Evolutionary conservation across 768 basidiomycete species (phyloP), one percentile per base, ranked within the genome.

Genomic region (Boletus coccyginus): DNA sequence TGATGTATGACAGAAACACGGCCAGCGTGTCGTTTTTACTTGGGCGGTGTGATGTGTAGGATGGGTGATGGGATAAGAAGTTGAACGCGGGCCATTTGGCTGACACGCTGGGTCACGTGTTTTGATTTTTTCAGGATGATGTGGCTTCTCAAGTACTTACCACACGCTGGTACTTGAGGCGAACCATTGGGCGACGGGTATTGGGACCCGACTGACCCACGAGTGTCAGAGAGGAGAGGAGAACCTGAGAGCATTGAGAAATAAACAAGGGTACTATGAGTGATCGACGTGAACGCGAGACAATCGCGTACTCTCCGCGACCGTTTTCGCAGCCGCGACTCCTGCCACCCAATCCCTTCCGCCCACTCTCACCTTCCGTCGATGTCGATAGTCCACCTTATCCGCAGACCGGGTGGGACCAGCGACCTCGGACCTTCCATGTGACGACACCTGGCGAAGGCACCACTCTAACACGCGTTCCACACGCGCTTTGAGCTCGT

Each of bases 381-480:
- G 63, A 51, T 61, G 52, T n/a, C 57, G 62, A 54, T 70, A 72
- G 33, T 63, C 62, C 40, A 68, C 24, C 29, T 48, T 57, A 19
- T 57, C 59, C 38, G 13, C 31, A 16, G 43, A 35, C 16, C 45
- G 40, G 14, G 42, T n/a, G 7, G 6, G 10, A 11, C 50, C 35
- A 24, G 27, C 40, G 11, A 39, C 45, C 38, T 59, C 53, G 19
- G 42, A 44, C 47, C 52, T 21, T 27, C 29, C 52, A 36, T 51
- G 52, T 5, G 54, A 49, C 8, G 79, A 77, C 50, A 83, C 56
- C 29, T 75, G 73, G 53, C 75, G 66, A 57, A 90, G 70, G 56
- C 73, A 77, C 77, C 83, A 86, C 47, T 92, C 86, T 64, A 95
- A 77, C 14, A 78, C 85, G 36, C 66, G 65, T 73, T 96, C 92